A percentile compares a stretch with the other conserved stretches of the same genome.
Conservation (phyloP, 352 stramenopile species). For the Phytophthora chlamydospora region DNA sequence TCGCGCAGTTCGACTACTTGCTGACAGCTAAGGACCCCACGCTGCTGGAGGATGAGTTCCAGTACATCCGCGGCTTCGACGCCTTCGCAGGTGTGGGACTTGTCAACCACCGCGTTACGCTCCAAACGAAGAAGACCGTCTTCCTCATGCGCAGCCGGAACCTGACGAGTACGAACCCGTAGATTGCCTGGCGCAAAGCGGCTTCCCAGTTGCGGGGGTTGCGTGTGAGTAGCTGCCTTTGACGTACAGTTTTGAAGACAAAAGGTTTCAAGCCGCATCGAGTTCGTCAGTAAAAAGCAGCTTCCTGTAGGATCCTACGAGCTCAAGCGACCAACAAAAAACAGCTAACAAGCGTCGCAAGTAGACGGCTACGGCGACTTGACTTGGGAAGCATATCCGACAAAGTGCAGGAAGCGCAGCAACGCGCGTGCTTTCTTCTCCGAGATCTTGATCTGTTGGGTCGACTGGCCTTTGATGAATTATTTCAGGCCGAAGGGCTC, state of each 20-base stretch:
- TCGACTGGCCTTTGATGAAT: slow-evolving; percentile 14
- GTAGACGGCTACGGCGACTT: slow-evolving; percentile 29
- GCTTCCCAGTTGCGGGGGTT: no score
- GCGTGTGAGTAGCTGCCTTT: no score
- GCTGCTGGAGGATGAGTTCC: slow-evolving; percentile 46
- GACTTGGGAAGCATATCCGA: slow-evolving; percentile 51
- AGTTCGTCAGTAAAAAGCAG: no score
- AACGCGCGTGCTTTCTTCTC: slow-evolving; percentile 46
- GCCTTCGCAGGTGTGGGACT: slow-evolving; percentile 53
- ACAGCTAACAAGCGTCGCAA: no score
- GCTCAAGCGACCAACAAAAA: no score
- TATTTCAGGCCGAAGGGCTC: slow-evolving; percentile 38
- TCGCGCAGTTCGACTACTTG: slow-evolving; percentile 68
- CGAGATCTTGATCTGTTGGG: slow-evolving; percentile 8
- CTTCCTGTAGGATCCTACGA: no score
- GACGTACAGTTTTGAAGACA: no score
- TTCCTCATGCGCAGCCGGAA: slow-evolving; percentile 62
- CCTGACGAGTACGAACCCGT: slow-evolving; percentile 5
- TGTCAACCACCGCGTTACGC: slow-evolving; percentile 38
- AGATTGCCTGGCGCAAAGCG: not conserved
- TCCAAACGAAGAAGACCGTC: slow-evolving; percentile 59
- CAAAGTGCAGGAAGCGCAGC: slow-evolving; percentile 56
- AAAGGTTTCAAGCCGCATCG: no score
- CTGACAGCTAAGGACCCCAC: slow-evolving; percentile 54
- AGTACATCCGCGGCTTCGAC: slow-evolving; percentile 53